Percentiles rank a stretch among this genome's conserved stretches.
Conservation (phyloP, 1,284 basidiomycete genomes). For the Butyriboletus appendiculatus region DNA sequence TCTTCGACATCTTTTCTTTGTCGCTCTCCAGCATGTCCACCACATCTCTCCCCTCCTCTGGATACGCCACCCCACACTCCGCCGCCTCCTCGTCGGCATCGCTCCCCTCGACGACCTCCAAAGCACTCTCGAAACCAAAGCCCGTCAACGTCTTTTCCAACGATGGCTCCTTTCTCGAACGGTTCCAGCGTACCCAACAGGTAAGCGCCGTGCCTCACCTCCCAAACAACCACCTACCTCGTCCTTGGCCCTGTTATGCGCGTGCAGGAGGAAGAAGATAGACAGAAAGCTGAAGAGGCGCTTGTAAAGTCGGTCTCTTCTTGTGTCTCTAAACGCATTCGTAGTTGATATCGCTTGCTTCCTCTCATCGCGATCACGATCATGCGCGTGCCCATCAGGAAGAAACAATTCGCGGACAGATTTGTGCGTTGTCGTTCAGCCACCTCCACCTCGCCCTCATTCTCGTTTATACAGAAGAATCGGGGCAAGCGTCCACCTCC, state of each 20-base stretch:
- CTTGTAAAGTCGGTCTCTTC: slow-evolving; percentile 42
- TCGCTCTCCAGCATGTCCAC: slow-evolving; percentile 12
- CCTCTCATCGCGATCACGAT: not conserved
- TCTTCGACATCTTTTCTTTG: not conserved
- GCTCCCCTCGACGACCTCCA: slow-evolving; percentile 4
- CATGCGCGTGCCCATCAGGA: slow-evolving; percentile 40
- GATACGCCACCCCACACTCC: slow-evolving; percentile 19
- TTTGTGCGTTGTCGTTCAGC: slow-evolving; percentile 49
- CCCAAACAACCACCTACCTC: not conserved
- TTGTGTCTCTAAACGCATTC: not conserved
- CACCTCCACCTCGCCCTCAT: not conserved
- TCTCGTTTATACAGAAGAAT: slow-evolving; percentile 45
- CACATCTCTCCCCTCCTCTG: not conserved
- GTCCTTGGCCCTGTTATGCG: not conserved
- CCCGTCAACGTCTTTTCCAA: slow-evolving; percentile 58
- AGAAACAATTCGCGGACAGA: slow-evolving; percentile 57
- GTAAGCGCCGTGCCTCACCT: slow-evolving; percentile 29
- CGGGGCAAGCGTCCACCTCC: slow-evolving; percentile 56
- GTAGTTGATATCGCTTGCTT: not conserved
- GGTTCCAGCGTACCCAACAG: slow-evolving; percentile 55
- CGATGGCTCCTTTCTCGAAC: slow-evolving; percentile 59
- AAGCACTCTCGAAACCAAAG: slow-evolving; percentile 40
- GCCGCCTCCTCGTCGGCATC: slow-evolving; percentile 23
- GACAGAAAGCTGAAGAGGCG: slow-evolving; percentile 52
- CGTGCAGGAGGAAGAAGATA: slow-evolving; percentile 58